Evolutionary conservation across 2,329 filamentous ascomycete genomes (phyloP).

Genomic region (Sclerotinia sclerotiorum): DNA sequence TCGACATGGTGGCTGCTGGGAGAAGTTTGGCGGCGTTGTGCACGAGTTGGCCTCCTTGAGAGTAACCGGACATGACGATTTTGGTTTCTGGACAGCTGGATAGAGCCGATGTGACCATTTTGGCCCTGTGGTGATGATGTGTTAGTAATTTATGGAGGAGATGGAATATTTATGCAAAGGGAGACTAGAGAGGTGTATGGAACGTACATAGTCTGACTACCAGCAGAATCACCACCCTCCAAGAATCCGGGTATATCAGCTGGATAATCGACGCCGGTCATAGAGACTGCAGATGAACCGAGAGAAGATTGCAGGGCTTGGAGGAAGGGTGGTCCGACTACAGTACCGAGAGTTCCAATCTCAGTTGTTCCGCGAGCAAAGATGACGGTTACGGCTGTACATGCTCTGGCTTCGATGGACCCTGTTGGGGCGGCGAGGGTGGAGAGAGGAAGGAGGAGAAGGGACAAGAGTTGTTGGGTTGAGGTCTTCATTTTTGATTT

Average conservation of each 20-base stretch:
- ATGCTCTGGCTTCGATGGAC: slow-evolving; percentile 21
- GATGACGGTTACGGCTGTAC: slow-evolving; percentile 34
- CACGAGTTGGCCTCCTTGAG: slow-evolving; percentile 34
- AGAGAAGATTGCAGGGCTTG: slow-evolving; percentile 42
- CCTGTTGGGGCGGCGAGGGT: slow-evolving; percentile 11
- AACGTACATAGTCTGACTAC: slow-evolving; percentile 46
- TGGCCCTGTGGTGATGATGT: slow-evolving; percentile 20
- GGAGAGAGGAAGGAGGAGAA: slow-evolving; percentile 14
- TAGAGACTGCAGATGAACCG: slow-evolving; percentile 46
- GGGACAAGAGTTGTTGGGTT: slow-evolving; percentile 12
- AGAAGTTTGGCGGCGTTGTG: slow-evolving; percentile 31
- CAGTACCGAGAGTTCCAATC: slow-evolving; percentile 31
- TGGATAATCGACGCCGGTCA: slow-evolving; percentile 56
- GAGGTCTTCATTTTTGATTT: slow-evolving; percentile 17
- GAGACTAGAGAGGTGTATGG: not conserved
- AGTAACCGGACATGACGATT: slow-evolving; percentile 30
- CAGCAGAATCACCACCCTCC: slow-evolving; percentile 46
- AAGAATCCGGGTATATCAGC: slow-evolving; percentile 49
- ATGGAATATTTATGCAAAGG: not conserved
- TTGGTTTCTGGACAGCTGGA: slow-evolving; percentile 23
- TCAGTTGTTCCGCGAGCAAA: slow-evolving; percentile 37
- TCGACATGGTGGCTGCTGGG: slow-evolving; percentile 23
- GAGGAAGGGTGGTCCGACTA: slow-evolving; percentile 36
- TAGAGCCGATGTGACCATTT: not conserved
- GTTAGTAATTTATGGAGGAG: slow-evolving; percentile 17